Evolutionary conservation across 768 basidiomycete species (phyloP), one percentile per base, ranked within the genome.

Genomic region (Hericium rajendrae): DNA sequence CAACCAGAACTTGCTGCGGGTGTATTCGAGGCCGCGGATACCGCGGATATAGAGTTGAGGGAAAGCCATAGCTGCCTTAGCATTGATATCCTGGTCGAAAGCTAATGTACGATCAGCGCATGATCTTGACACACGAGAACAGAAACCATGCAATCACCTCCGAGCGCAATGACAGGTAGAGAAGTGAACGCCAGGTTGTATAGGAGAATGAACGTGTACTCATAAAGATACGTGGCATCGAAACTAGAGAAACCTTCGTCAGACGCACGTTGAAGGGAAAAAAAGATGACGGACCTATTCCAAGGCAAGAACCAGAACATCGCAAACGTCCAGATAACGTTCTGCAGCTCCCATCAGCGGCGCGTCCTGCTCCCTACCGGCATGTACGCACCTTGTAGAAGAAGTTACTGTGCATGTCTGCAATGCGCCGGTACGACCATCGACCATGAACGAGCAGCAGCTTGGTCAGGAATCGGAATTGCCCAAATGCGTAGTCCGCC

Each of bases 401-500:
- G 76, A 97, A 98, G 71, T 94, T 97, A 65, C 85, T 86, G 63
- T 94, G 91, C 93, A 97, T 95, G 66, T 95, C 93, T 15, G 94
- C 93, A 46, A 97, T 77, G 46, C 95, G 90, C 65, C 91, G 88
- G 72, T 99, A 98, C 28, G 91, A 94, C 95, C 95, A 97, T 24
- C 92, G 84, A 5, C 95, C 95, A 67, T 99, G 95, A 9, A 97
- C 92, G 58, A 97, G 78, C 0, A 97, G 76, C 48, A 97, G 73
- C 69, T 92, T 91, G 2, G 92, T 94, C 59, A 98, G 69, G 76
- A 87, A 97, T 55, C 94, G 77, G 76, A 99, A 99, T 68, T 97
- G 95, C 1, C 92, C 95, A 73, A 98, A 94, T 1, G 95, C 95
- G 65, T 97, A 97, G 69, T 98, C 95, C 6, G 95, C 95, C 4